A percentile compares a stretch with the other conserved stretches of the same genome.
Conservation (phyloP, 352 stramenopile species). For the Phytophthora palmivora region DNA sequence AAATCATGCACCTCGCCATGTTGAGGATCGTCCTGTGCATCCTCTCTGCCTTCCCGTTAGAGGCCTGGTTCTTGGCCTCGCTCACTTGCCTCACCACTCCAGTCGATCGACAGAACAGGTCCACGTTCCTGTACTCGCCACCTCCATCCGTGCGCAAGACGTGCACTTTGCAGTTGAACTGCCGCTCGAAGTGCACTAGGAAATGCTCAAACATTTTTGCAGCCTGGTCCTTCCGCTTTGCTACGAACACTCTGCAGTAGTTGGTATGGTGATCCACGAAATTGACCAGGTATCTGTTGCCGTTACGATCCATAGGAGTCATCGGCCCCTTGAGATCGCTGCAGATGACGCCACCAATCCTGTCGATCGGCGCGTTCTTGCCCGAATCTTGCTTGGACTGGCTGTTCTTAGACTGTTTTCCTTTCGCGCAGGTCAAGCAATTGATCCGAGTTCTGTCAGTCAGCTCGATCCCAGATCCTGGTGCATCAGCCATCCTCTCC, state of each 20-base stretch:
- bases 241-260: slow-evolving; percentile 1
- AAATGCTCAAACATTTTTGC: slow-evolving; percentile 6
- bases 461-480: too few species aligned
- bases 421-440: not conserved
- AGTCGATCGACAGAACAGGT: too few species aligned
- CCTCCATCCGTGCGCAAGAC: not conserved
- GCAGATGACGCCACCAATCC: too few species aligned
- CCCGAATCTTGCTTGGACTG: not conserved
- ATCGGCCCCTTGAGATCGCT: not conserved
- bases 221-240: not conserved
- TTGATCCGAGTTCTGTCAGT: too few species aligned
- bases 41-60: not conserved
- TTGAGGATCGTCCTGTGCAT: not conserved
- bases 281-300: not conserved
- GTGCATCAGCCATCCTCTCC: not conserved
- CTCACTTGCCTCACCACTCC: too few species aligned
- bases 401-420: not conserved
- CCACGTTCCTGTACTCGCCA: too few species aligned
- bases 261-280: slow-evolving; percentile 1
- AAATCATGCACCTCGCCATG: too few species aligned
- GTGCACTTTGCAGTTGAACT: slow-evolving; percentile 2
- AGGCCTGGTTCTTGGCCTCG: too few species aligned
- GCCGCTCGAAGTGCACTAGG: not conserved
- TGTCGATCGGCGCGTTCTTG: not conserved
- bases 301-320: not conserved